phyloP scores from a whole-genome alignment of 805 yeast species.

The Sugiyamaella floridensis region DNA sequence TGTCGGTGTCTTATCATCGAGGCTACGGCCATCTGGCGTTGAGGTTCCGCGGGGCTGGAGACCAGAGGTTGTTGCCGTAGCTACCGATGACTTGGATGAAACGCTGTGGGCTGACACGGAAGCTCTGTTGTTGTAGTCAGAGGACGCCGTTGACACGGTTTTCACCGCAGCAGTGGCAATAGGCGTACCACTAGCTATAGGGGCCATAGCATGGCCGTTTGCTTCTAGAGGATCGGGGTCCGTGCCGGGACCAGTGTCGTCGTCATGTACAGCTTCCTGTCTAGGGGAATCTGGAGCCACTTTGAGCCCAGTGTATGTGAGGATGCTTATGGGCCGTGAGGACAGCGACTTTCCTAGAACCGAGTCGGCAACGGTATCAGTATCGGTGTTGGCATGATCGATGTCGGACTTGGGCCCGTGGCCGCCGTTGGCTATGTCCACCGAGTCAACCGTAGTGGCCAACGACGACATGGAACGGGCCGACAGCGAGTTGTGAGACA shows the following conservation, averaged over 20 bases:
- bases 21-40: background rate
- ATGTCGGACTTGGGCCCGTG: background rate
- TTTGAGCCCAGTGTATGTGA: background rate
- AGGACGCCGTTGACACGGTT: background rate
- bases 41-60: background rate
- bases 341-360: background rate
- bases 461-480: constrained; percentile 19
- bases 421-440: background rate
- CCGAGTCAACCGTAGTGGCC: constrained; percentile 19
- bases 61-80: background rate
- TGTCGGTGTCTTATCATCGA: background rate
- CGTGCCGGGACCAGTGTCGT: background rate
- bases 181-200: background rate
- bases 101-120: background rate
- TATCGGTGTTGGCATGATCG: background rate
- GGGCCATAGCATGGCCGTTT: background rate
- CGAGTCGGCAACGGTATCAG: background rate
- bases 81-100: background rate
- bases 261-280: background rate
- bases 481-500: constrained; percentile 6
- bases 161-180: background rate
- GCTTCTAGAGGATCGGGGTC: background rate
- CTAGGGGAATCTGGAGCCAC: background rate
- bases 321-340: background rate
- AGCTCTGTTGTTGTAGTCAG: background rate